These are phyloP conservation scores for Cyclotella sp. DNA, from an alignment of 108 stramenopile genomes.

Conservation along the genomic window DNA sequence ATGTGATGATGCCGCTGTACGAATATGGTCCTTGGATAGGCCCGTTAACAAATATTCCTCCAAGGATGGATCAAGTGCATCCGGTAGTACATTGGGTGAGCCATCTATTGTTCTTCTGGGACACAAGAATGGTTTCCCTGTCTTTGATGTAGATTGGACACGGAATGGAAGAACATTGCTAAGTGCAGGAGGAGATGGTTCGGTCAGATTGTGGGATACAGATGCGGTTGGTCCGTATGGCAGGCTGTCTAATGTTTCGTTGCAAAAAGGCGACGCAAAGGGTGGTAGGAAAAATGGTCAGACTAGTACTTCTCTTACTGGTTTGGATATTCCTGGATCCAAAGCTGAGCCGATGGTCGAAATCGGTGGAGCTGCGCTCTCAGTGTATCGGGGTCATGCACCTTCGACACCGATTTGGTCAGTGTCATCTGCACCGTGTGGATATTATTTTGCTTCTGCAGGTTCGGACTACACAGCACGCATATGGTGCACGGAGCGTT, in stretches of 20 bases:
- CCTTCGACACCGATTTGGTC: conserved; percentile 83
- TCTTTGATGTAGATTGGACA: conserved; percentile 91
- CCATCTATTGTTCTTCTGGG: conserved; percentile 79
- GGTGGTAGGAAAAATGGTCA: conserved; percentile 16
- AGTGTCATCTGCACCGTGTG: conserved; percentile 82
- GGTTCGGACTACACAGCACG: conserved; percentile 91
- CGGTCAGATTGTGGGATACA: conserved; percentile 89
- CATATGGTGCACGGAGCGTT: conserved; percentile 94
- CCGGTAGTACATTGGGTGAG: conserved; percentile 39
- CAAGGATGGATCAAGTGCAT: conserved; percentile 23
- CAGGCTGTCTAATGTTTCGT: conserved; percentile 44
- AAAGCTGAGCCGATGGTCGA: conserved; percentile 61
- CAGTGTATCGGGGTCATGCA: conserved; percentile 87
- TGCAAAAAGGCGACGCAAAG: conserved; percentile 29
- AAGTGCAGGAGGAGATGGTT: conserved; percentile 89
- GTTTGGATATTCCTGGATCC: conserved; percentile 59
- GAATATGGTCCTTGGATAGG: conserved; percentile 50
- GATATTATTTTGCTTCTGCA: conserved; percentile 97
- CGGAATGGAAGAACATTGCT: conserved; percentile 80
- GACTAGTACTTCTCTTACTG: conserved; percentile 49
- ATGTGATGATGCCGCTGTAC: conserved; percentile 83
- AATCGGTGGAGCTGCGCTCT: conserved; percentile 78
- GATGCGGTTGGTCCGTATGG: conserved; percentile 81
- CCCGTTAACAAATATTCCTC: conserved; percentile 6
- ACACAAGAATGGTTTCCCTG: conserved; percentile 90